Conservation (phyloP, 768 basidiomycete genomes). For the Chalciporus pseudorubinellus region DNA sequence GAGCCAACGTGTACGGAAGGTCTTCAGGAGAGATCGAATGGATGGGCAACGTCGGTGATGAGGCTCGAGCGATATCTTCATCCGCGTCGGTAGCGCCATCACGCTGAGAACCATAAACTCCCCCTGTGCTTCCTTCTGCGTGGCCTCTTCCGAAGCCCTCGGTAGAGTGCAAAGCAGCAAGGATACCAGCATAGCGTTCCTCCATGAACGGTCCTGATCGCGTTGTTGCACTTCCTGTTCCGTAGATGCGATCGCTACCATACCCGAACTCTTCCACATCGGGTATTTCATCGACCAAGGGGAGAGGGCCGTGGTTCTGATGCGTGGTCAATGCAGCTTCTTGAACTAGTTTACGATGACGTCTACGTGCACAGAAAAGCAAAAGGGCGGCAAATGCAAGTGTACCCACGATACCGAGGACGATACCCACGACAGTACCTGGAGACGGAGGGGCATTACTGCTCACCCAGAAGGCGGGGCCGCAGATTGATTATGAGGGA, state of each 20-base stretch:
- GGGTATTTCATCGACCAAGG: constrained; percentile 24
- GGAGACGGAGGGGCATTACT: constrained; percentile 20
- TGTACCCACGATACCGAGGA: constrained; percentile 26
- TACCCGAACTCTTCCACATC: constrained; percentile 13
- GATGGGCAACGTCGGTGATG: constrained; percentile 27
- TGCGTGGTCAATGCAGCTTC: constrained; percentile 16
- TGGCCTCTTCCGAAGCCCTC: constrained; percentile 12
- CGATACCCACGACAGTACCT: constrained; percentile 22
- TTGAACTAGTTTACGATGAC: constrained; percentile 22
- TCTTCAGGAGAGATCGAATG: constrained; percentile 14
- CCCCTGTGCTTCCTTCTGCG: constrained; percentile 28
- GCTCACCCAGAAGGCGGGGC: neutral
- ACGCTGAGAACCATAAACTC: constrained; percentile 25
- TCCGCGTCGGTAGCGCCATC: constrained; percentile 7
- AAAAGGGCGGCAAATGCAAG: constrained; percentile 28
- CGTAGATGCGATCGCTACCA: neutral
- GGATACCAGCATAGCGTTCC: constrained; percentile 28
- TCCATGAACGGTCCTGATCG: constrained; percentile 10
- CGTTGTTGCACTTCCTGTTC: neutral
- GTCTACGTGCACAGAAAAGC: constrained; percentile 33
- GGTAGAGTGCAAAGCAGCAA: constrained; percentile 22
- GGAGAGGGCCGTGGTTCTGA: constrained; percentile 10
- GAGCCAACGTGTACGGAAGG: constrained; percentile 12
- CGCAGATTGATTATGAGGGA: neutral
- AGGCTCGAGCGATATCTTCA: constrained; percentile 11